Evolutionary conservation across 129 eudicot genomes (phyloP).

Genomic region (Silybum marianum): DNA sequence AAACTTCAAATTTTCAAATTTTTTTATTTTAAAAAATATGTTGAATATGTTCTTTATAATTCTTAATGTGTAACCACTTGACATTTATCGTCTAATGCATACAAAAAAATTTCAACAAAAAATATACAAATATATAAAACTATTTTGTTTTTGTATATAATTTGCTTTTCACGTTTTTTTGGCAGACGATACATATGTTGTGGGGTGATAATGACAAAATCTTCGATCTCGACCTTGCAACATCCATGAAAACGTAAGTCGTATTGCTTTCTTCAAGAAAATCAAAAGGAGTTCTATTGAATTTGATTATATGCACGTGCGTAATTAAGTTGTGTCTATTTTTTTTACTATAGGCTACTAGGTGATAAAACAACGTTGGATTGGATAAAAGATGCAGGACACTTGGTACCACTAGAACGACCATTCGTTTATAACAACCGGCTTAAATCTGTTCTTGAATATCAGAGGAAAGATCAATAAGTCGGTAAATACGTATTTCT

Average conservation of each 20-base stretch:
- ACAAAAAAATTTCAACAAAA: no score
- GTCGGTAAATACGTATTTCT: background rate
- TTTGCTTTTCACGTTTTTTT: background rate
- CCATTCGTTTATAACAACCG: slow-evolving; percentile 39
- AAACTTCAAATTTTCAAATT: no score
- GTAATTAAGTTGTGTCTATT: slow-evolving; percentile 14
- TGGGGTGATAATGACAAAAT: slow-evolving; percentile 62
- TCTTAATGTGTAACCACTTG: no score
- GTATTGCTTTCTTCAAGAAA: background rate
- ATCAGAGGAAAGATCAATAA: background rate
- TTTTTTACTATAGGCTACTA: slow-evolving; percentile 31
- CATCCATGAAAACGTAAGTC: slow-evolving; percentile 47
- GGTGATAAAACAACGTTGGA: slow-evolving; percentile 37
- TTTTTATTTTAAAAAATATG: no score
- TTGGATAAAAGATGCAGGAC: slow-evolving; percentile 47
- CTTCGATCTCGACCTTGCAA: slow-evolving; percentile 40
- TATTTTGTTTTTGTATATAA: no score
- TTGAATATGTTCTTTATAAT: no score
- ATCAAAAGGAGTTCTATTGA: background rate
- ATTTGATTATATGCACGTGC: background rate
- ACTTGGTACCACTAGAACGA: slow-evolving; percentile 40
- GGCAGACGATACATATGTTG: slow-evolving; percentile 50
- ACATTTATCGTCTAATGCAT: no score
- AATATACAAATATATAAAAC: no score
- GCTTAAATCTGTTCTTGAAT: slow-evolving; percentile 40